These are phyloP conservation scores for Zymoseptoria crescenta DNA, from an alignment of 2,329 filamentous ascomycete species.

Conservation along the genomic window DNA sequence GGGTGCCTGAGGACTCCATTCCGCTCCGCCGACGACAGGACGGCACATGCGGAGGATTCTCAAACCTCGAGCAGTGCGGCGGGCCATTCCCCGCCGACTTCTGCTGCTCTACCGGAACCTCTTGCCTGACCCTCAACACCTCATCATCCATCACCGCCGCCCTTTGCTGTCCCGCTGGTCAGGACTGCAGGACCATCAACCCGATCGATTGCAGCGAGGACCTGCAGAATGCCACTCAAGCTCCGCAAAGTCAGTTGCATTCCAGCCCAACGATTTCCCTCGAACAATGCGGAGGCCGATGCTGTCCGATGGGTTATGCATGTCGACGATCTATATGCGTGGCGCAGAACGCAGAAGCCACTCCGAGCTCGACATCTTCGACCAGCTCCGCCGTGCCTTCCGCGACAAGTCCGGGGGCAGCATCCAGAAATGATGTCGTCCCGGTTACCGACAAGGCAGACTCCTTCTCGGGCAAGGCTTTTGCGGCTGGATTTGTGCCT, in stretches of 20 bases:
- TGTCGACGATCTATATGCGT: conserved; percentile 51
- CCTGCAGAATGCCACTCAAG: conserved; percentile 51
- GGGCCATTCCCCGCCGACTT: conserved; percentile 54
- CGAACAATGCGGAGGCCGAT: conserved; percentile 50
- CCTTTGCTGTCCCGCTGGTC: conserved; percentile 59
- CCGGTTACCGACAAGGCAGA: conserved; percentile 1
- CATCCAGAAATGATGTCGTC: not conserved
- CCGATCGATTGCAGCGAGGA: conserved; percentile 57
- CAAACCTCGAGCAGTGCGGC: conserved; percentile 46
- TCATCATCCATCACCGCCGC: conserved; percentile 62
- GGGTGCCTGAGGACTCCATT: conserved; percentile 11
- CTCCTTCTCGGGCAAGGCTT: conserved; percentile 26
- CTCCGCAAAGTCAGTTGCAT: conserved; percentile 56
- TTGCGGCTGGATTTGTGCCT: conserved; percentile 30
- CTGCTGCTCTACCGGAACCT: conserved; percentile 52
- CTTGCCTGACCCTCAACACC: conserved; percentile 51
- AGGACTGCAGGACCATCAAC: conserved; percentile 52
- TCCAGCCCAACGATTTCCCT: conserved; percentile 54
- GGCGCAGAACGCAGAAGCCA: conserved; percentile 21
- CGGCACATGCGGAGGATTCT: conserved; percentile 44
- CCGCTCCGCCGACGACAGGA: conserved; percentile 19
- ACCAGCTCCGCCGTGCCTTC: conserved; percentile 1
- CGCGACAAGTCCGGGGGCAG: conserved; percentile 1
- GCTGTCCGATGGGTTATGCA: conserved; percentile 66
- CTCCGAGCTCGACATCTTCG: conserved; percentile 1